Conservation (phyloP, 805 yeast species). For the Wickerhamiella cacticola region DNA sequence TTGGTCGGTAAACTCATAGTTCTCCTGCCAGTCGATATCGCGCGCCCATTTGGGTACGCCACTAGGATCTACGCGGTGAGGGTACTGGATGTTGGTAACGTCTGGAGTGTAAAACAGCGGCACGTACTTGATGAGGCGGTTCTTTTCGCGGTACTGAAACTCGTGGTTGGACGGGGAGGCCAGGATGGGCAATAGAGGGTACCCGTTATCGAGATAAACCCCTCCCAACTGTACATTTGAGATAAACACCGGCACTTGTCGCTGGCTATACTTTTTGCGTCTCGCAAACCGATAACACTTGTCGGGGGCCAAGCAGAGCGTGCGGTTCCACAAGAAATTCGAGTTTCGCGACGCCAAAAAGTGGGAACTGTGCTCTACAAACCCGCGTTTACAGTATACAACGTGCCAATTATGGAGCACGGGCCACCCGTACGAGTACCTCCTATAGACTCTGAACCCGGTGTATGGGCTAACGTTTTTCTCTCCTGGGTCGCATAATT, state of each 20-base stretch:
- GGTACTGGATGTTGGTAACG: slow-evolving; percentile 28
- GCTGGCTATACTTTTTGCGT: slow-evolving; percentile 39
- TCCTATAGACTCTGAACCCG: slow-evolving; percentile 45
- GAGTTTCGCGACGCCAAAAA: slow-evolving; percentile 15
- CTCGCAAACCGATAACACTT: slow-evolving; percentile 49
- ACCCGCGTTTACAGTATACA: slow-evolving; percentile 43
- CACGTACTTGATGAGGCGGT: slow-evolving; percentile 34
- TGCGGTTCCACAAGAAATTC: slow-evolving; percentile 18
- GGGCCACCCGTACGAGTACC: slow-evolving; percentile 35
- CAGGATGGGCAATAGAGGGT: slow-evolving; percentile 45
- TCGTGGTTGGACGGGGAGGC: slow-evolving; percentile 45
- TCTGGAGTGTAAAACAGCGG: slow-evolving; percentile 50
- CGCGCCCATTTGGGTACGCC: slow-evolving; percentile 34
- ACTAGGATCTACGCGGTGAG: slow-evolving; percentile 3
- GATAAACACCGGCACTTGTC: slow-evolving; percentile 37
- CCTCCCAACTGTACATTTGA: slow-evolving; percentile 58
- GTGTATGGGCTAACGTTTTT: slow-evolving; percentile 32
- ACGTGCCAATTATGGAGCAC: slow-evolving; percentile 36
- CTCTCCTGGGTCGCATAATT: slow-evolving; percentile 17
- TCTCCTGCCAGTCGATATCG: slow-evolving; percentile 39
- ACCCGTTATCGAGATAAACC: slow-evolving; percentile 34
- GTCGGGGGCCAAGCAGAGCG: slow-evolving; percentile 20
- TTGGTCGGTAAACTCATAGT: slow-evolving; percentile 32
- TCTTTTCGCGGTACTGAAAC: slow-evolving; percentile 25
- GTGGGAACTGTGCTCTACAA: slow-evolving; percentile 15